Conservation (phyloP, 2,329 filamentous ascomycete species). For the Neocatenulostroma microsporum region DNA sequence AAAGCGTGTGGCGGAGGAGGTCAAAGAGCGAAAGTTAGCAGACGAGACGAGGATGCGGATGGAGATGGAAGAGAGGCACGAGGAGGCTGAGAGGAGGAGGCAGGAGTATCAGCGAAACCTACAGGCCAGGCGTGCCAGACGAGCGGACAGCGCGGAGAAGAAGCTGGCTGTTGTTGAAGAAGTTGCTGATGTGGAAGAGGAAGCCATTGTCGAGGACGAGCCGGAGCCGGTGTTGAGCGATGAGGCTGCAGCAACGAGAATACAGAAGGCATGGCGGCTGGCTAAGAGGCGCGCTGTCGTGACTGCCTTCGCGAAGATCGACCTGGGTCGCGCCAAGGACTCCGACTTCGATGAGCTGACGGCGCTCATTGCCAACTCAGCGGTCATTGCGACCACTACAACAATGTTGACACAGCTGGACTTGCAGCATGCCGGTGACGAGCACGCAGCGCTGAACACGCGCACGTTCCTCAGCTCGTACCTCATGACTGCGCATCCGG, state of each 20-base stretch:
- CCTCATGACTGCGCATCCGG: constrained; percentile 70
- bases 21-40: constrained; percentile 71
- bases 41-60: constrained; percentile 61
- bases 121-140: constrained; percentile 39
- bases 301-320: constrained; percentile 57
- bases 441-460: constrained; percentile 57
- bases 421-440: constrained; percentile 51
- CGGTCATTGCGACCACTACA: constrained; percentile 58
- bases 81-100: constrained; percentile 66
- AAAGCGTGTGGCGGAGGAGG: constrained; percentile 73
- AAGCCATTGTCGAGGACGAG: constrained; percentile 27
- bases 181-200: constrained; percentile 40
- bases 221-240: constrained; percentile 41
- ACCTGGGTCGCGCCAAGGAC: constrained; percentile 60
- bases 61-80: constrained; percentile 73
- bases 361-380: constrained; percentile 57
- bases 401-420: constrained; percentile 62
- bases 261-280: constrained; percentile 65
- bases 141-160: constrained; percentile 41
- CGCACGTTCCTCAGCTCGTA: constrained; percentile 74
- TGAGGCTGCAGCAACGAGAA: constrained; percentile 55
- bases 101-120: constrained; percentile 45
- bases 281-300: constrained; percentile 52
- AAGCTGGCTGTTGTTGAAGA: constrained; percentile 45
- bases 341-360: constrained; percentile 69